These are phyloP conservation scores for Zygoascus bituminiphila DNA, from an alignment of 805 yeast species.

Conservation along the genomic window DNA sequence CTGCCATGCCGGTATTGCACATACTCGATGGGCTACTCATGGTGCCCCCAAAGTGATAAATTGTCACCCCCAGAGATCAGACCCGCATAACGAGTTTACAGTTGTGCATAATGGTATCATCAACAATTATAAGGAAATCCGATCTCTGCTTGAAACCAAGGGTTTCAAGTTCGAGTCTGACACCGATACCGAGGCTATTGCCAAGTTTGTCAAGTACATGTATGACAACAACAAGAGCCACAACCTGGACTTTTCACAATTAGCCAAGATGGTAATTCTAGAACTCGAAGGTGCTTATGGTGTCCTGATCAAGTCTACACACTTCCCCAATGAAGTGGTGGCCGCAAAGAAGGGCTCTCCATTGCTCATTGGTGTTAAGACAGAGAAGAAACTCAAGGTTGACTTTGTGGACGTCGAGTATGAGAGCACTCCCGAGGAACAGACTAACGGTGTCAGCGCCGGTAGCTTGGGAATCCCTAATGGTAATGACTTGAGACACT, in stretches of 20 bases:
- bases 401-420: constrained; percentile 83
- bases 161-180: constrained; percentile 83
- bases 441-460: constrained; percentile 10
- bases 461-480: not conserved
- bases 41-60: constrained; percentile 81
- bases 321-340: constrained; percentile 90
- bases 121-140: constrained; percentile 88
- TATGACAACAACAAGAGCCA: constrained; percentile 71
- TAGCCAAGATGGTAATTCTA: constrained; percentile 83
- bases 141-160: constrained; percentile 67
- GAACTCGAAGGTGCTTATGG: constrained; percentile 98
- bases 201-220: constrained; percentile 85
- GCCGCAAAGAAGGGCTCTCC: constrained; percentile 99
- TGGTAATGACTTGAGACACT: constrained; percentile 55
- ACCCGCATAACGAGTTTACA: constrained; percentile 69
- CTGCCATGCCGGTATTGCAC: constrained; percentile 94
- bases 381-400: constrained; percentile 89
- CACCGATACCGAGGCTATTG: constrained; percentile 97
- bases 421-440: constrained; percentile 46
- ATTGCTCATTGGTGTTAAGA: constrained; percentile 90
- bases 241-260: constrained; percentile 78
- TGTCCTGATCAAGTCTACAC: constrained; percentile 80
- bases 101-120: constrained; percentile 98
- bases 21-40: constrained; percentile 99
- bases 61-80: constrained; percentile 97